Conservation (phyloP, 163 green algal species). For the Chlorella variabilis region DNA sequence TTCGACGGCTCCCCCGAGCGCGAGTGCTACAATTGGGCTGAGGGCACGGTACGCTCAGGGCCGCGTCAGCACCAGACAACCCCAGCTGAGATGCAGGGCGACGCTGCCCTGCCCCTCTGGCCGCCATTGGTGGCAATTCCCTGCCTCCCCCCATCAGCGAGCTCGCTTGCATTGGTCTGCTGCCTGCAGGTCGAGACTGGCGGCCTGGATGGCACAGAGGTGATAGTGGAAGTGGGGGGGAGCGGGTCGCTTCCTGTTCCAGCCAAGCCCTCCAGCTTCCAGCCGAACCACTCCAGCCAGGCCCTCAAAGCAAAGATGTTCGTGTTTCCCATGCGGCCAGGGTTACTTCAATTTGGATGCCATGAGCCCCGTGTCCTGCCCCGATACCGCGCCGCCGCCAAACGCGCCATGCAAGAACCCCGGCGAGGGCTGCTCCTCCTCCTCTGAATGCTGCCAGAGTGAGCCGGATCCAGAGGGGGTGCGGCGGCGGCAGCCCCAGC, state of each 20-base stretch:
- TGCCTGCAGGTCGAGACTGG: not conserved
- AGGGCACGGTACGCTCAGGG: not conserved
- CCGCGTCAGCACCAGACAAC: too few species aligned
- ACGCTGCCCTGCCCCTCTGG: too few species aligned
- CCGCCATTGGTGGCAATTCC: too few species aligned
- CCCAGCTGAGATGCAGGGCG: too few species aligned
- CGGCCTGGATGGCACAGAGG: not conserved
- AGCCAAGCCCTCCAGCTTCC: too few species aligned
- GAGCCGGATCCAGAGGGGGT: not conserved
- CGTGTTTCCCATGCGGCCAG: not conserved
- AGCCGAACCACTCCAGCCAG: too few species aligned
- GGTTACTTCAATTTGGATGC: not conserved
- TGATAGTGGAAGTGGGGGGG: too few species aligned
- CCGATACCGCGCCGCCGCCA: not conserved
- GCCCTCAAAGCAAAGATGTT: too few species aligned
- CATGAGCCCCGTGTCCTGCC: not conserved
- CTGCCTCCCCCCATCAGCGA: too few species aligned
- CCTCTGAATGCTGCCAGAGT: not conserved
- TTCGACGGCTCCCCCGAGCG: not conserved
- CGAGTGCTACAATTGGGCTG: not conserved
- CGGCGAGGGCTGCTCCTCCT: not conserved
- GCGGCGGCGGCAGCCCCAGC: too few species aligned
- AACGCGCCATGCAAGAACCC: slow-evolving; percentile 5
- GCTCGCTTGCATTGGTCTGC: too few species aligned
- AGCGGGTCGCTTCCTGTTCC: too few species aligned